Evolutionary conservation across 2,329 filamentous ascomycete species (phyloP).

Genomic region (Sporothrix humicola): DNA sequence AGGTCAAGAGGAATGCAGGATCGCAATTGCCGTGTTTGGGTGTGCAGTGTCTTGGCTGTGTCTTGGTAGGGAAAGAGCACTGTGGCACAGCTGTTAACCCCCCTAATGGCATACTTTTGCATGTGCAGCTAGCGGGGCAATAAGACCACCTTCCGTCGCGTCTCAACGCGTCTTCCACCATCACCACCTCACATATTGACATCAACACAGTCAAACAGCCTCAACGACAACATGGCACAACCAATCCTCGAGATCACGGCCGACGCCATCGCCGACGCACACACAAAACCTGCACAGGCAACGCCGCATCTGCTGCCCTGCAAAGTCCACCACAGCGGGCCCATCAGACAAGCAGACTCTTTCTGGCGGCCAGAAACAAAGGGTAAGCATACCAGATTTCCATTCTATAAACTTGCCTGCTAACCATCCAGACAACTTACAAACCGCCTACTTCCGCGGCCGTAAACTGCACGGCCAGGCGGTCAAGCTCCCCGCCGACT

Average conservation of each 20-base stretch:
- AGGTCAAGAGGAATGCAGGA: not conserved
- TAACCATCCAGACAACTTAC: constrained; percentile 38
- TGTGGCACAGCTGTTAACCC: not conserved
- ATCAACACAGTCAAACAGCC: not conserved
- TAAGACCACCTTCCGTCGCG: constrained; percentile 13
- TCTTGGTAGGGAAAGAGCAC: not conserved
- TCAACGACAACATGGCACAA: constrained; percentile 47
- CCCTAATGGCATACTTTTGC: not conserved
- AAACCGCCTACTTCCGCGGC: constrained; percentile 75
- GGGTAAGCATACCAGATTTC: too few relatives aligned
- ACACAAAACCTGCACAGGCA: constrained; percentile 45
- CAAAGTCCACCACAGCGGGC: constrained; percentile 77
- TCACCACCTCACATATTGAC: not conserved
- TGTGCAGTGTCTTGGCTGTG: not conserved
- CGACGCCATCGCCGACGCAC: constrained; percentile 35
- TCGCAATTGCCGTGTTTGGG: not conserved
- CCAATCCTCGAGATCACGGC: constrained; percentile 51
- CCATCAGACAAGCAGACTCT: constrained; percentile 64
- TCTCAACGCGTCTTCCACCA: constrained; percentile 16
- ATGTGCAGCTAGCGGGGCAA: constrained; percentile 21
- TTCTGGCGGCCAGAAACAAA: constrained; percentile 70
- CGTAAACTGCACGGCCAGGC: constrained; percentile 74
- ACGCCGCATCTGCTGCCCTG: constrained; percentile 80
- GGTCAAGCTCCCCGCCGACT: constrained; percentile 72
- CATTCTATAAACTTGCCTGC: too few relatives aligned